A percentile compares a stretch with the other conserved stretches of the same genome.
These are phyloP conservation scores for Suillus placidus DNA, from an alignment of 768 basidiomycete species.

Conservation along the genomic window DNA sequence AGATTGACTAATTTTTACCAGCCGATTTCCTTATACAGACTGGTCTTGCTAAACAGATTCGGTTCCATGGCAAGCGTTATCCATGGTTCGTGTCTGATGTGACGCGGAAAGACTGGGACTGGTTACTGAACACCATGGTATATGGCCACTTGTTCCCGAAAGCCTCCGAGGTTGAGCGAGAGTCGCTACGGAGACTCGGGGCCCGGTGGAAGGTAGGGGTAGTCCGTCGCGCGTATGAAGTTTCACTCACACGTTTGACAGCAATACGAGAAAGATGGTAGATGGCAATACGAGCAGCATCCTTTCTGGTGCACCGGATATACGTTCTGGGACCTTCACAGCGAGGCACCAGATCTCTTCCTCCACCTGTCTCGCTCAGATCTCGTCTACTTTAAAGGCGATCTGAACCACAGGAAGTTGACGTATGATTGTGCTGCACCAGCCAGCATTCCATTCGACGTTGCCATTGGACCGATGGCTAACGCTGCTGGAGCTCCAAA, in stretches of 20 bases:
- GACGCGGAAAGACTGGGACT: slow-evolving; percentile 92
- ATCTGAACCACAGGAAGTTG: slow-evolving; percentile 89
- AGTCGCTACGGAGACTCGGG: slow-evolving; percentile 79
- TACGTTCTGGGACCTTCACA: slow-evolving; percentile 87
- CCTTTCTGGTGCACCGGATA: slow-evolving; percentile 97
- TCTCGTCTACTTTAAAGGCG: slow-evolving; percentile 94
- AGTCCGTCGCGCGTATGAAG: background rate
- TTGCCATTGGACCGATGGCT: slow-evolving; percentile 93
- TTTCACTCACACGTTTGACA: slow-evolving; percentile 27
- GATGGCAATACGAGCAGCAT: slow-evolving; percentile 93
- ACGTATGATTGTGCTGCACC: slow-evolving; percentile 88
- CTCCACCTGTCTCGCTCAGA: slow-evolving; percentile 88
- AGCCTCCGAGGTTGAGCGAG: slow-evolving; percentile 75
- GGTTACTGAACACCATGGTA: slow-evolving; percentile 86
- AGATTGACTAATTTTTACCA: slow-evolving; percentile 29
- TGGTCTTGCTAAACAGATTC: slow-evolving; percentile 80
- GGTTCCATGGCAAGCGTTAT: slow-evolving; percentile 95
- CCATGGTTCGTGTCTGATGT: slow-evolving; percentile 96
- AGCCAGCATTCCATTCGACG: slow-evolving; percentile 83
- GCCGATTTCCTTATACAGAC: slow-evolving; percentile 95
- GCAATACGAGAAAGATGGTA: slow-evolving; percentile 92
- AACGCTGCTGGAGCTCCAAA: slow-evolving; percentile 85
- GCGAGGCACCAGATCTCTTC: slow-evolving; percentile 89
- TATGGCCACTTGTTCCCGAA: slow-evolving; percentile 92
- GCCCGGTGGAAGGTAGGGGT: slow-evolving; percentile 80